These are phyloP conservation scores for Xerocomellus chrysenteron DNA, from an alignment of 768 basidiomycete species.

Conservation along the genomic window DNA sequence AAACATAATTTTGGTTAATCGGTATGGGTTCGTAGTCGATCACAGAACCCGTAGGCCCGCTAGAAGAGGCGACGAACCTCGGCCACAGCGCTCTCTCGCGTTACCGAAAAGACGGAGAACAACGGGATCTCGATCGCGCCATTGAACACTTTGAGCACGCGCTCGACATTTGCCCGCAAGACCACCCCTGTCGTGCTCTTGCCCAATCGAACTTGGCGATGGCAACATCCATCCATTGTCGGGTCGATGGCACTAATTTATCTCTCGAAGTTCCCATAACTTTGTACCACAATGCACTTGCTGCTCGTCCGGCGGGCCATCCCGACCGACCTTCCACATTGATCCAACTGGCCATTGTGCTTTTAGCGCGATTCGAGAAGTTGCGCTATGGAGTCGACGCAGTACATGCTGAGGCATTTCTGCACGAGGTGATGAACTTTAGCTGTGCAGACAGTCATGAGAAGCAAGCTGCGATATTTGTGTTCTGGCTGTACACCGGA, in stretches of 20 bases:
- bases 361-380: not conserved
- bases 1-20: too few relatives aligned
- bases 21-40: not conserved
- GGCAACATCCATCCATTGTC: too few relatives aligned
- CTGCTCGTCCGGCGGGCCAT: not conserved
- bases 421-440: not conserved
- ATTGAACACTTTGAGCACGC: not conserved
- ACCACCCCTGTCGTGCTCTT: slow-evolving; percentile 1
- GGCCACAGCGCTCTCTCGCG: too few relatives aligned
- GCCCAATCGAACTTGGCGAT: not conserved
- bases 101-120: too few relatives aligned
- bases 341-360: not conserved
- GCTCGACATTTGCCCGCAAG: not conserved
- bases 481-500: too few relatives aligned
- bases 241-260: too few relatives aligned
- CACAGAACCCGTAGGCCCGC: not conserved
- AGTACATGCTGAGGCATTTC: not conserved
- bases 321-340: slow-evolving; percentile 1
- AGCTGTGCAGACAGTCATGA: not conserved
- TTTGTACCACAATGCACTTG: not conserved
- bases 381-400: not conserved
- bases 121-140: not conserved
- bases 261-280: not conserved
- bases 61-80: not conserved
- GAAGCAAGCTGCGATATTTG: too few relatives aligned